Evolutionary conservation across 1,139 yeast species (phyloP).

Genomic region (Meyerozyma elateridarum): DNA sequence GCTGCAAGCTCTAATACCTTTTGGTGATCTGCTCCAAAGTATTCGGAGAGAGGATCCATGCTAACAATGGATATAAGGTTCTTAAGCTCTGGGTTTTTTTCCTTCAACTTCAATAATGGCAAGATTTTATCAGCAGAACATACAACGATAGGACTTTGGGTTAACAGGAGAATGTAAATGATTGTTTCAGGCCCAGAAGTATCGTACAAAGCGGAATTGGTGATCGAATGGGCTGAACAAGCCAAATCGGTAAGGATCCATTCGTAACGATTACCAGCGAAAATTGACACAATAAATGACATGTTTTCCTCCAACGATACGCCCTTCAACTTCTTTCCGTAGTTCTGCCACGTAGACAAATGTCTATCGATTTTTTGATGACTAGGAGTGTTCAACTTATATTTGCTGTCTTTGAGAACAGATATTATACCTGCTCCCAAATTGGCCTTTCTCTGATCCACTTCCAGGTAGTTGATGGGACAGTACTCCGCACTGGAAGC

Average conservation of each 20-base stretch:
- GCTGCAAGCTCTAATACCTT: constrained; percentile 9
- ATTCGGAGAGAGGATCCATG: constrained; percentile 28
- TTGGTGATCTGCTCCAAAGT: constrained; percentile 8
- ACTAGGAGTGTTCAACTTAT: constrained; percentile 13
- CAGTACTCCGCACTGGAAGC: constrained; percentile 18
- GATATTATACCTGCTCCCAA: constrained; percentile 32
- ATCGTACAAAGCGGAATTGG: constrained; percentile 38
- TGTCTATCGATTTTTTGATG: constrained; percentile 29
- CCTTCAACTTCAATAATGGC: constrained; percentile 24
- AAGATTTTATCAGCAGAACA: constrained; percentile 29
- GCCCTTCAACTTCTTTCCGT: constrained; percentile 10
- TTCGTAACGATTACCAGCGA: constrained; percentile 32
- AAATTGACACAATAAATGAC: constrained; percentile 30
- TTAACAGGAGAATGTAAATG: constrained; percentile 28
- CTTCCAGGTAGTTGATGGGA: constrained; percentile 19
- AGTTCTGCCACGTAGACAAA: constrained; percentile 16
- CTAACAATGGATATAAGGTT: constrained; percentile 27
- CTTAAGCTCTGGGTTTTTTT: constrained; percentile 21
- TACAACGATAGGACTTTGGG: constrained; percentile 33
- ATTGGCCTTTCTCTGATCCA: constrained; percentile 17
- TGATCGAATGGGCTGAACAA: constrained; percentile 30
- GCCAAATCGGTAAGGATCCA: constrained; percentile 38
- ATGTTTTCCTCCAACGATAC: constrained; percentile 12
- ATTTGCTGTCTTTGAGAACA: constrained; percentile 27
- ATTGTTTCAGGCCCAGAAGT: constrained; percentile 36